Evolutionary conservation across 768 basidiomycete species (phyloP), one percentile per base, ranked within the genome.

Genomic region (Hysterangium stoloniferum): DNA sequence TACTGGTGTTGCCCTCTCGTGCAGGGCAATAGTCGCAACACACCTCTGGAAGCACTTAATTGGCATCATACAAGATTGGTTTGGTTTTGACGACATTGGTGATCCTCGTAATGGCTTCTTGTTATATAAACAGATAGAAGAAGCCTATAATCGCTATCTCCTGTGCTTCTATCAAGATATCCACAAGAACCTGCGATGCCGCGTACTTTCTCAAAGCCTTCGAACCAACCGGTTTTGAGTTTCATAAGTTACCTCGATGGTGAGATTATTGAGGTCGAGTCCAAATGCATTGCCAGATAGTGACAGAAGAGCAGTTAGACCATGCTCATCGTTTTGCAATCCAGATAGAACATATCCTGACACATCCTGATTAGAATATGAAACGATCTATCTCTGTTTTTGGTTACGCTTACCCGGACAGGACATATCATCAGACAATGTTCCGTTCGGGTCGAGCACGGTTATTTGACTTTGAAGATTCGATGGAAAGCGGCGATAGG

Each of bases 191-290:
- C 11, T 35, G 12, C 34, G 34, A 11, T 35, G 34, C 19, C 34
- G 34, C 12, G 34, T 35, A 19, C 34, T 35, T 35, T 11, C 19
- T 11, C 12, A 35, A 11, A 35, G 34, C 19, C 34, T 35, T 19
- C 11, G 19, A 35, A 35, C 34, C n/a, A n/a, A 78, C 77, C 73
- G 69, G 37, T 74, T 69, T 47, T 63, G 63, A 17, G 73, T 75
- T 62, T 86, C 82, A 58, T 86, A 85, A 11, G 74, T 77, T 6
- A 86, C 80, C 58, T 81, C 66, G 19, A 88, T 68, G n/a, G 75
- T 80, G 19, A 87, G 71, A 52, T 78, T 64, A 0, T 62, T 40
- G 28, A 84, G 65, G 56, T 86, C 84, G 1, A 57, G 64, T 3
- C 84, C 83, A 57, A 83, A 86, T 3, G 77, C 79, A 55, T 85